phyloP scores from a whole-genome alignment of 2,329 filamentous ascomycete genomes.

The Albifimbria verrucaria region DNA sequence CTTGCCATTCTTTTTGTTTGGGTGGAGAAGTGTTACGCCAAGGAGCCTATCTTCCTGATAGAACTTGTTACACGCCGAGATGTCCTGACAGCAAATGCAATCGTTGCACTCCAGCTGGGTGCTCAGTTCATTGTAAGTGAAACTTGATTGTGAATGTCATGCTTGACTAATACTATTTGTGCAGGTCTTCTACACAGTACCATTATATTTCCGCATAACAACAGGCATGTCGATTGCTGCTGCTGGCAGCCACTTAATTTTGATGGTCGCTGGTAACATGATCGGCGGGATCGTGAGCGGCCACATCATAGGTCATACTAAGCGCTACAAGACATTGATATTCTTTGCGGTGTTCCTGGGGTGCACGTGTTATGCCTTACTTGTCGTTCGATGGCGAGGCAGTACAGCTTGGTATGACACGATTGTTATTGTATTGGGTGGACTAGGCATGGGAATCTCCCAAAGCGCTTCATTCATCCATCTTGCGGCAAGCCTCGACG shows the following conservation, averaged over 20 bases:
- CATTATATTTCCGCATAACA: background rate
- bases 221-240: background rate
- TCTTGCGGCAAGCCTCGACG: background rate
- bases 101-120: background rate
- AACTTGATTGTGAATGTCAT: background rate
- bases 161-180: background rate
- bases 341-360: background rate
- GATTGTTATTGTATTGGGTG: background rate
- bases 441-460: background rate
- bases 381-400: background rate
- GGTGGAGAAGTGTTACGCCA: background rate
- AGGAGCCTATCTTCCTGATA: background rate
- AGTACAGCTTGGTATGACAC: slow-evolving; percentile 1
- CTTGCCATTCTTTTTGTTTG: background rate
- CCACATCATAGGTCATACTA: background rate
- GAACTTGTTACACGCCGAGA: background rate
- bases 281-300: background rate
- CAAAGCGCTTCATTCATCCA: slow-evolving; percentile 1
- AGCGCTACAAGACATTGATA: background rate
- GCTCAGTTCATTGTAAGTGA: background rate
- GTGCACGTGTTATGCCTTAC: background rate
- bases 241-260: background rate
- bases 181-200: slow-evolving; percentile 1
- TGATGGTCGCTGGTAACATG: background rate
- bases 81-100: background rate